A percentile compares a stretch with the other conserved stretches of the same genome.
phyloP scores from a whole-genome alignment of 768 basidiomycete genomes.

The Boletus edulis region DNA sequence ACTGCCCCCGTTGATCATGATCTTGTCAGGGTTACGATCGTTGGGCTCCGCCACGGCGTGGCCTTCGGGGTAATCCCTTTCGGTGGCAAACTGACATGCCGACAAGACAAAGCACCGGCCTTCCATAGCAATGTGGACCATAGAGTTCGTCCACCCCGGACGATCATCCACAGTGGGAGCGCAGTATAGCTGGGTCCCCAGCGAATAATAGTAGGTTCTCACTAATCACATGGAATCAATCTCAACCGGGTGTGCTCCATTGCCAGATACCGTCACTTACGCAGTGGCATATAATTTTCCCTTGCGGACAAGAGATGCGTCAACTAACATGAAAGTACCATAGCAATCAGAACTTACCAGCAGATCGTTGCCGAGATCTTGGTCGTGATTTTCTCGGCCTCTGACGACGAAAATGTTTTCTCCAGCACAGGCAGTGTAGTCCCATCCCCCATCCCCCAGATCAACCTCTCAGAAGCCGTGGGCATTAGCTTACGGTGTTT shows the following conservation, averaged over 20 bases:
- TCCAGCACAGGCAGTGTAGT: constrained; percentile 50
- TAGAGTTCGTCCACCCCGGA: constrained; percentile 52
- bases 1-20: constrained; percentile 62
- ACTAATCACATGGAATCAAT: constrained; percentile 36
- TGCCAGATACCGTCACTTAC: constrained; percentile 32
- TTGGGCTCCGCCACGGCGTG: constrained; percentile 41
- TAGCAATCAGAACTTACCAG: constrained; percentile 39
- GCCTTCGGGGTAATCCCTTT: constrained; percentile 49
- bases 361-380: constrained; percentile 59
- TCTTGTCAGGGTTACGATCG: constrained; percentile 41
- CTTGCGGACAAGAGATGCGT: constrained; percentile 29
- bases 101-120: constrained; percentile 69
- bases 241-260: neutral
- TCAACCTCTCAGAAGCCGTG: constrained; percentile 55
- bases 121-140: constrained; percentile 64
- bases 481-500: constrained; percentile 67
- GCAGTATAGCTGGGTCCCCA: constrained; percentile 60
- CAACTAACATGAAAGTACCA: neutral
- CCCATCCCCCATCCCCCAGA: constrained; percentile 63
- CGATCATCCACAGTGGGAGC: constrained; percentile 66
- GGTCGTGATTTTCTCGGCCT: constrained; percentile 28
- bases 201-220: constrained; percentile 56
- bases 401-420: constrained; percentile 34
- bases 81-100: constrained; percentile 57
- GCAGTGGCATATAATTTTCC: constrained; percentile 71